These are phyloP conservation scores for Diplodia scrobiculata DNA, from an alignment of 2,329 filamentous ascomycete species.

Conservation along the genomic window DNA sequence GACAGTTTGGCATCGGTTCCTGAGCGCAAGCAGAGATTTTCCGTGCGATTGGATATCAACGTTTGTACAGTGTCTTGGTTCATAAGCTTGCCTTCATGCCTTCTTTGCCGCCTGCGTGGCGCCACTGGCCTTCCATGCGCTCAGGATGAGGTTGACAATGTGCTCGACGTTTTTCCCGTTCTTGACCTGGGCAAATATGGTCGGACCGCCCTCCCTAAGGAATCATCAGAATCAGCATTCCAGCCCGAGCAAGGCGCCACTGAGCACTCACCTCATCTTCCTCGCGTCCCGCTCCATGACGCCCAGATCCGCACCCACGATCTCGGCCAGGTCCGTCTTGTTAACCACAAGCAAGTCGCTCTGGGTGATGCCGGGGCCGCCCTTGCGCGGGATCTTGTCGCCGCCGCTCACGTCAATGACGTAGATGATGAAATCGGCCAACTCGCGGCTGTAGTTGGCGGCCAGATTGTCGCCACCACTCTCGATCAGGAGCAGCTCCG, in stretches of 20 bases:
- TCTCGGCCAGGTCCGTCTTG: slow-evolving; percentile 91
- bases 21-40: not conserved
- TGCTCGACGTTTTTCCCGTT: slow-evolving; percentile 79
- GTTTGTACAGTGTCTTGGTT: not conserved
- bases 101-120: slow-evolving; percentile 41
- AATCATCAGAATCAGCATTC: not conserved
- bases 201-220: slow-evolving; percentile 81
- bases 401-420: slow-evolving; percentile 96
- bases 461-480: slow-evolving; percentile 95
- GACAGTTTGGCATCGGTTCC: not conserved
- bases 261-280: slow-evolving; percentile 64
- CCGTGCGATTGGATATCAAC: not conserved
- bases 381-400: slow-evolving; percentile 95
- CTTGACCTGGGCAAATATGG: slow-evolving; percentile 97
- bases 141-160: slow-evolving; percentile 84
- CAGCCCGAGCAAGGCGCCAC: not conserved
- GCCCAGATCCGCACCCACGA: slow-evolving; percentile 82
- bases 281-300: slow-evolving; percentile 95
- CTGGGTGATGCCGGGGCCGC: slow-evolving; percentile 94
- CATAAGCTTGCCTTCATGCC: not conserved
- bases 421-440: slow-evolving; percentile 98
- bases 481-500: slow-evolving; percentile 90
- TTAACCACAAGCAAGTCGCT: slow-evolving; percentile 92
- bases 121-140: slow-evolving; percentile 89
- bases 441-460: slow-evolving; percentile 91